A percentile compares a stretch with the other conserved stretches of the same genome.
Evolutionary conservation across 208 protist species (phyloP).

Genomic region (Trypanosoma avium): DNA sequence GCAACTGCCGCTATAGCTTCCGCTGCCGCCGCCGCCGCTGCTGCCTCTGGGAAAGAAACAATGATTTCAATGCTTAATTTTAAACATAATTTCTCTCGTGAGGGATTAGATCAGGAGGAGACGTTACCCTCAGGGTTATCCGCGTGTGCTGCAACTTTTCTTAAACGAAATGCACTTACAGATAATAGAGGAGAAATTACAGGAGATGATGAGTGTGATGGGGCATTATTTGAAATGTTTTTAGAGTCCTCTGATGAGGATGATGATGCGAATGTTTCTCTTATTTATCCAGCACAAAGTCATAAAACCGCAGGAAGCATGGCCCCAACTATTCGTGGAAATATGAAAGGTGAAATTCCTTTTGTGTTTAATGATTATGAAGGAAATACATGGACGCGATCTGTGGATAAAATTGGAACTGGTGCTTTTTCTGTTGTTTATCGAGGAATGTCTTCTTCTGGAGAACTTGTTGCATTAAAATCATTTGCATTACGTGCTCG

Average conservation of each 20-base stretch:
- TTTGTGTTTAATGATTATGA: conserved; percentile 59
- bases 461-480: conserved; percentile 73
- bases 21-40: too few species aligned
- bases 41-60: neutral
- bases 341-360: conserved; percentile 41
- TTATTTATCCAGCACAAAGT: neutral
- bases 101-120: too few species aligned
- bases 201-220: conserved; percentile 24
- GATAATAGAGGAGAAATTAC: neutral
- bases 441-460: conserved; percentile 56
- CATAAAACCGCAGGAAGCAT: neutral
- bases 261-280: conserved; percentile 9
- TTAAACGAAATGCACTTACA: neutral
- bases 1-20: too few species aligned
- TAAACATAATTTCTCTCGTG: too few species aligned
- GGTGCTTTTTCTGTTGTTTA: conserved; percentile 70
- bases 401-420: conserved; percentile 39
- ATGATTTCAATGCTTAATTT: conserved; percentile 1
- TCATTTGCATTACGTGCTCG: conserved; percentile 58
- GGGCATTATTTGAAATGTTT: conserved; percentile 62
- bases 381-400: conserved; percentile 61
- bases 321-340: neutral
- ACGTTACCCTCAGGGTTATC: too few species aligned
- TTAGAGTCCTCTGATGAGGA: conserved; percentile 20
- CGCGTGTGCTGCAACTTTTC: neutral